A percentile compares a stretch with the other conserved stretches of the same genome.
Evolutionary conservation across 2,329 filamentous ascomycete genomes (phyloP).

Genomic region (Stachybotrys elegans): DNA sequence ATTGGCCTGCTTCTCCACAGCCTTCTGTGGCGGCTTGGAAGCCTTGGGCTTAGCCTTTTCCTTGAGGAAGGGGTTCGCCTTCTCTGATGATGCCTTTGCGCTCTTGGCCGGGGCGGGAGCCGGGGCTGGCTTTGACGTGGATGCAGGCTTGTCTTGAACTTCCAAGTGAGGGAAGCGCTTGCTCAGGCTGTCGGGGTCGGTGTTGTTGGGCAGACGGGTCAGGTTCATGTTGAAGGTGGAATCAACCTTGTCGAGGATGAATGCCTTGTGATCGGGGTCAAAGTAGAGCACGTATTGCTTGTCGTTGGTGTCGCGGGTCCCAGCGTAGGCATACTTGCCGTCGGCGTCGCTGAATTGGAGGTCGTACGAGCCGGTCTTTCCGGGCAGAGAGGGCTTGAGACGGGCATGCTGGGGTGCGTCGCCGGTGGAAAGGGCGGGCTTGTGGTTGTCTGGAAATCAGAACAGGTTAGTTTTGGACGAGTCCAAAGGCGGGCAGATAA

Average conservation of each 20-base stretch:
- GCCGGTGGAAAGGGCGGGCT: slow-evolving; percentile 46
- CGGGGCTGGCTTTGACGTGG: slow-evolving; percentile 5
- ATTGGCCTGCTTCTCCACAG: slow-evolving; percentile 8
- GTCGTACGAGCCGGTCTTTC: slow-evolving; percentile 50
- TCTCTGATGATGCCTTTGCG: slow-evolving; percentile 18
- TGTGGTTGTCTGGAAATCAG: slow-evolving; percentile 52
- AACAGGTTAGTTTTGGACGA: slow-evolving; percentile 7
- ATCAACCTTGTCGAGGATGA: slow-evolving; percentile 76
- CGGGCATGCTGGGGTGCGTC: slow-evolving; percentile 43
- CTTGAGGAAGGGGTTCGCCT: slow-evolving; percentile 15
- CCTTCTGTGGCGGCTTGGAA: slow-evolving; percentile 13
- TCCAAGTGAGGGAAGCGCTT: slow-evolving; percentile 64
- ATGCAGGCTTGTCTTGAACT: slow-evolving; percentile 19
- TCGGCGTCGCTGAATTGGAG: slow-evolving; percentile 49
- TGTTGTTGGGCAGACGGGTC: slow-evolving; percentile 60
- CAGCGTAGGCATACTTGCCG: slow-evolving; percentile 55
- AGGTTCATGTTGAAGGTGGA: slow-evolving; percentile 88
- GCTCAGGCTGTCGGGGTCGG: slow-evolving; percentile 57
- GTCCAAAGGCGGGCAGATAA: neutral
- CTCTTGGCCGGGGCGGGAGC: no score
- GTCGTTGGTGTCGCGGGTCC: slow-evolving; percentile 50
- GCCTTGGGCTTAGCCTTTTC: slow-evolving; percentile 18
- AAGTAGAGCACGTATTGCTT: slow-evolving; percentile 68
- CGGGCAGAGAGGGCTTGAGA: slow-evolving; percentile 44
- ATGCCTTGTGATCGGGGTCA: slow-evolving; percentile 67